Percentiles rank a stretch among this genome's conserved stretches.
phyloP scores from a whole-genome alignment of 495 filamentous ascomycete species.

The Xylaria scruposa region DNA sequence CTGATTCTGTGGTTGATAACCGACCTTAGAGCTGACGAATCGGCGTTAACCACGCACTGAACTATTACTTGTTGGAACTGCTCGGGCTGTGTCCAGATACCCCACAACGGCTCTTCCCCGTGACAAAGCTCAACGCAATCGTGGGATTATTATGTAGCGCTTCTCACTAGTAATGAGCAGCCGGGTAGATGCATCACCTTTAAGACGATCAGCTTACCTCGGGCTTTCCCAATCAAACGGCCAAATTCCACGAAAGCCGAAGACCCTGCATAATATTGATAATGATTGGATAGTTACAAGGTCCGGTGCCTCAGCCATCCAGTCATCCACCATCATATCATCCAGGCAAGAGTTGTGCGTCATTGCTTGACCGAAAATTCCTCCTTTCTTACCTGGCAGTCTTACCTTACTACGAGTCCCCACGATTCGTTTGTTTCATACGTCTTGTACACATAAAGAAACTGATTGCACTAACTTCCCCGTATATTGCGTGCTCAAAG shows the following conservation, averaged over 20 bases:
- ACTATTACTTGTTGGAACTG: conserved; percentile 7
- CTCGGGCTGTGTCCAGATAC: conserved; percentile 2
- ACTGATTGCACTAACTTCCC: conserved; percentile 18
- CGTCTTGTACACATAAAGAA: background rate
- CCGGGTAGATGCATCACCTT: conserved; percentile 3
- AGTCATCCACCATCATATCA: conserved; percentile 8
- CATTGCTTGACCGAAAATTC: background rate
- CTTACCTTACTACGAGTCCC: conserved; percentile 7
- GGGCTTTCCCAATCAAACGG: background rate
- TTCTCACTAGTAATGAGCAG: conserved; percentile 11
- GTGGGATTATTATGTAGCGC: background rate
- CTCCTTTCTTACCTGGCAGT: background rate
- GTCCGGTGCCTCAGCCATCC: conserved; percentile 10
- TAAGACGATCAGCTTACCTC: conserved; percentile 7
- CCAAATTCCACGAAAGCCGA: background rate
- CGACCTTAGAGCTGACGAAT: conserved; percentile 8
- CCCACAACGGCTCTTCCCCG: conserved; percentile 9
- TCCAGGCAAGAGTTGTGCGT: conserved; percentile 7
- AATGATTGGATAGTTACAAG: background rate
- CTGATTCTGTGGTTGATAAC: background rate
- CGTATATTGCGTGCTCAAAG: conserved; percentile 21
- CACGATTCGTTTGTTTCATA: conserved; percentile 8
- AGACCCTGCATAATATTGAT: background rate
- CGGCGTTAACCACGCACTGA: conserved; percentile 1
- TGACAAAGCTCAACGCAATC: background rate